Conservation (phyloP, 371 early-diverging fungal species). For the Mortierella sp. region DNA sequence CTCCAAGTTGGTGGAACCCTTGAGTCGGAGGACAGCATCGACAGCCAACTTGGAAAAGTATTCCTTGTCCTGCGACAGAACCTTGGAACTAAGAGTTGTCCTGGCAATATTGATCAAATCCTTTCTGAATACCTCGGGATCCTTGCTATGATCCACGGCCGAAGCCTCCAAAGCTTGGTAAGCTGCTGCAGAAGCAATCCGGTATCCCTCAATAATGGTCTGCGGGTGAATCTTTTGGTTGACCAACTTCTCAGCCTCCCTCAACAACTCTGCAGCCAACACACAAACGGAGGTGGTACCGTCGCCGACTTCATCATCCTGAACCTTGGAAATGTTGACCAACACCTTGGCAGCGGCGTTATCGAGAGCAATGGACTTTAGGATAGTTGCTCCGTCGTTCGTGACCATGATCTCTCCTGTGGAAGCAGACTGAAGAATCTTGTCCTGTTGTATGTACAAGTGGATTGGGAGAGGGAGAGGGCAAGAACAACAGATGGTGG, state of each 20-base stretch:
- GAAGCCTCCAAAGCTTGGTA: slow-evolving; percentile 87
- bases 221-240: slow-evolving; percentile 98
- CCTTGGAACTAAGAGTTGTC: slow-evolving; percentile 99
- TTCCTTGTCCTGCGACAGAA: slow-evolving; percentile 96
- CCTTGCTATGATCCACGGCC: slow-evolving; percentile 81
- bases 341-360: slow-evolving; percentile 99
- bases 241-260: slow-evolving; percentile 96
- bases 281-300: slow-evolving; percentile 99
- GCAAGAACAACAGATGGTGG: too few relatives aligned
- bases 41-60: slow-evolving; percentile 98
- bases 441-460: slow-evolving; percentile 72
- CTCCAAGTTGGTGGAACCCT: slow-evolving; percentile 97
- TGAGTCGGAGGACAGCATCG: slow-evolving; percentile 95
- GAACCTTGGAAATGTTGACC: slow-evolving; percentile 98
- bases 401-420: slow-evolving; percentile 94
- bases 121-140: slow-evolving; percentile 77
- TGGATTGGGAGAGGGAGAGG: neutral
- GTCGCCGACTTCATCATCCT: slow-evolving; percentile 99
- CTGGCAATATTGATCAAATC: slow-evolving; percentile 97
- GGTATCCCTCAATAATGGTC: slow-evolving; percentile 97
- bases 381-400: slow-evolving; percentile 99
- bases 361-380: slow-evolving; percentile 98
- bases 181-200: slow-evolving; percentile 92
- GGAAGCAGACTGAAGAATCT: slow-evolving; percentile 94
- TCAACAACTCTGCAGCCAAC: slow-evolving; percentile 95